Evolutionary conservation across 345 rosid genomes (phyloP).

Genomic region (Hibiscus syriacus): DNA sequence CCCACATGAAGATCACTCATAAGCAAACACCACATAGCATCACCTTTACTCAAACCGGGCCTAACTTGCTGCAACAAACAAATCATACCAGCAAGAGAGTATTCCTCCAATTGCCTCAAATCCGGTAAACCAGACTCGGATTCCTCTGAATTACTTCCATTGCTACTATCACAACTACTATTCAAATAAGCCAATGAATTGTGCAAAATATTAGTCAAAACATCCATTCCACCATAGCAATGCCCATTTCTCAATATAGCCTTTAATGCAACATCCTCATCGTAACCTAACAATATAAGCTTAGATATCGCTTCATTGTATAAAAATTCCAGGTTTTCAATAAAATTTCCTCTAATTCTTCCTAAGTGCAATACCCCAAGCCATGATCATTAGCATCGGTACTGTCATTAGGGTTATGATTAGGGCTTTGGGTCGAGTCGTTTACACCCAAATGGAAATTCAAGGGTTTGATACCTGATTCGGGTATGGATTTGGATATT

Average conservation of each 20-base stretch:
- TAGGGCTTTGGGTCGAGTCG: constrained; percentile 31
- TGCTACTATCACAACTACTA: constrained; percentile 29
- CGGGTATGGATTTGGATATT: constrained; percentile 41
- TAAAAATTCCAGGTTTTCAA: constrained; percentile 50
- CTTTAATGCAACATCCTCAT: constrained; percentile 62
- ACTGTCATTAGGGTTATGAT: constrained; percentile 6
- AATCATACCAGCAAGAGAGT: constrained; percentile 74
- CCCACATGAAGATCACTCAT: constrained; percentile 90
- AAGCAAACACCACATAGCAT: constrained; percentile 95
- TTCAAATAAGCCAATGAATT: constrained; percentile 69
- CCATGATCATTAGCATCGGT: constrained; percentile 43
- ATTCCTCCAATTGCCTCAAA: constrained; percentile 71
- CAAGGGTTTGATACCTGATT: constrained; percentile 54
- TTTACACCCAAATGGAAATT: constrained; percentile 34
- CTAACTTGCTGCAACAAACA: constrained; percentile 81
- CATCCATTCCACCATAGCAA: constrained; percentile 89
- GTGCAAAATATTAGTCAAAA: constrained; percentile 57
- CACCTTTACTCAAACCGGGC: constrained; percentile 77
- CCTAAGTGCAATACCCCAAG: constrained; percentile 85
- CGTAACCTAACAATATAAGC: constrained; percentile 64
- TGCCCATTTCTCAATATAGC: constrained; percentile 75
- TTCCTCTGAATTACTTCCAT: constrained; percentile 36
- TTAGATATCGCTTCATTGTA: constrained; percentile 64
- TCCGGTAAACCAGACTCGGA: constrained; percentile 50
- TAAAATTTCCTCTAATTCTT: constrained; percentile 69